phyloP scores from a whole-genome alignment of 768 basidiomycete species.

The Boletus insuetus region DNA sequence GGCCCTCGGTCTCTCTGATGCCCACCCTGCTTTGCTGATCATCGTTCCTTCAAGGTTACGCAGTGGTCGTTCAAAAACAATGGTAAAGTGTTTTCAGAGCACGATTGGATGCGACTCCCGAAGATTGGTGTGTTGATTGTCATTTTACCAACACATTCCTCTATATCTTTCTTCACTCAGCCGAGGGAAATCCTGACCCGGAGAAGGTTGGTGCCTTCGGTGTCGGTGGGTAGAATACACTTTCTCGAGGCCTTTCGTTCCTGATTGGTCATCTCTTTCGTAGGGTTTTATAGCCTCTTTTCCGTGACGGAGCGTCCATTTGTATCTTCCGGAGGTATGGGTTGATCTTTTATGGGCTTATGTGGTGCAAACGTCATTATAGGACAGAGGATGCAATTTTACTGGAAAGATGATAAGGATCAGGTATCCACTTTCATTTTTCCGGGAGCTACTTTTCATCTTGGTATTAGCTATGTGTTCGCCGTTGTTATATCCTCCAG shows the following conservation, averaged over 20 bases:
- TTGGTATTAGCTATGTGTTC: not conserved
- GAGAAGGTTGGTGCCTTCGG: not conserved
- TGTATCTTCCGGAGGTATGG: not conserved
- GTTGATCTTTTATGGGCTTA: not conserved
- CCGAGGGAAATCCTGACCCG: not conserved
- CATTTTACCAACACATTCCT: not conserved
- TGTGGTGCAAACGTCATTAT: not conserved
- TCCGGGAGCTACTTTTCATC: too few species aligned
- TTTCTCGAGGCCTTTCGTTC: too few species aligned
- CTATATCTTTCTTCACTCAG: not conserved
- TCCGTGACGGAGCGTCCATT: conserved; percentile 49
- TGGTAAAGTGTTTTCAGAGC: conserved; percentile 18
- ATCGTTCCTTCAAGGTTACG: not conserved
- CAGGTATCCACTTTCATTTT: not conserved
- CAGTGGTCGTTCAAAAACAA: conserved; percentile 3
- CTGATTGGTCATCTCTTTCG: not conserved
- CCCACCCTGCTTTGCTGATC: too few species aligned
- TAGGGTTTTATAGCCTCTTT: conserved; percentile 78
- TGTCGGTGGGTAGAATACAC: not conserved
- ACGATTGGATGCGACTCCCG: conserved; percentile 1
- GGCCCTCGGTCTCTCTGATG: conserved; percentile 36
- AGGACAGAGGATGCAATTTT: not conserved
- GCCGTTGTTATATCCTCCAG: not conserved
- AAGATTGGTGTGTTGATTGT: not conserved
- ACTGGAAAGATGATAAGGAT: not conserved